phyloP scores from a whole-genome alignment of 1,284 basidiomycete species.

The Ganoderma sinense region DNA sequence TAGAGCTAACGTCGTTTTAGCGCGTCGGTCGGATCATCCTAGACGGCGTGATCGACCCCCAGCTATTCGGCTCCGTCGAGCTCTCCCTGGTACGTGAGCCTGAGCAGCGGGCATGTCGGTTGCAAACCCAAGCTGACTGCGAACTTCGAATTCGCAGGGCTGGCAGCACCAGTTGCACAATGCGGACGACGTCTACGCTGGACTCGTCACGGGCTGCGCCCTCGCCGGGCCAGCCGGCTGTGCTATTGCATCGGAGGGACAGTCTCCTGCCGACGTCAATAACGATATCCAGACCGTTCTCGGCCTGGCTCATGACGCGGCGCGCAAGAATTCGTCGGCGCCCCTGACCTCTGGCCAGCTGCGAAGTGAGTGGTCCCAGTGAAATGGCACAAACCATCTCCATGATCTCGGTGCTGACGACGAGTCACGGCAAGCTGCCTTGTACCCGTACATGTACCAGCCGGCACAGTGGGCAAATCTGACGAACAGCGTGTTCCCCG shows the following conservation, averaged over 20 bases:
- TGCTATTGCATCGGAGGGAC: slow-evolving; percentile 6
- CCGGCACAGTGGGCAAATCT: background rate
- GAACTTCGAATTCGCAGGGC: background rate
- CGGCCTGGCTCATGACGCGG: background rate
- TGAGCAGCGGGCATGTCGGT: background rate
- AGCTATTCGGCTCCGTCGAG: slow-evolving; percentile 1
- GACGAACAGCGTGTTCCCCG: slow-evolving; percentile 9
- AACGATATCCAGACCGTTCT: background rate
- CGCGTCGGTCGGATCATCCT: slow-evolving; percentile 26
- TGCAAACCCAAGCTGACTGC: background rate
- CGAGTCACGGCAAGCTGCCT: background rate
- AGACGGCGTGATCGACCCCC: slow-evolving; percentile 21
- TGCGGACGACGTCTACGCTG: slow-evolving; percentile 20
- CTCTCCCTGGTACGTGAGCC: background rate
- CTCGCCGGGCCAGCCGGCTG: slow-evolving; percentile 20
- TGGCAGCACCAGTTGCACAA: slow-evolving; percentile 5
- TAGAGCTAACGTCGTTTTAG: background rate
- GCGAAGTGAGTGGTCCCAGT: slow-evolving; percentile 15
- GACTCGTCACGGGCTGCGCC: slow-evolving; percentile 25
- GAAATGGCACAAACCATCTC: too few species aligned
- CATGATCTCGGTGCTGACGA: too few species aligned
- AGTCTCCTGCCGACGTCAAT: background rate
- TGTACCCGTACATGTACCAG: slow-evolving; percentile 2
- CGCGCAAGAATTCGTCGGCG: slow-evolving; percentile 9
- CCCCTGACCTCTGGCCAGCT: slow-evolving; percentile 12